Evolutionary conservation across 495 filamentous ascomycete genomes (phyloP).

Genomic region (Xylaria flabelliformis): DNA sequence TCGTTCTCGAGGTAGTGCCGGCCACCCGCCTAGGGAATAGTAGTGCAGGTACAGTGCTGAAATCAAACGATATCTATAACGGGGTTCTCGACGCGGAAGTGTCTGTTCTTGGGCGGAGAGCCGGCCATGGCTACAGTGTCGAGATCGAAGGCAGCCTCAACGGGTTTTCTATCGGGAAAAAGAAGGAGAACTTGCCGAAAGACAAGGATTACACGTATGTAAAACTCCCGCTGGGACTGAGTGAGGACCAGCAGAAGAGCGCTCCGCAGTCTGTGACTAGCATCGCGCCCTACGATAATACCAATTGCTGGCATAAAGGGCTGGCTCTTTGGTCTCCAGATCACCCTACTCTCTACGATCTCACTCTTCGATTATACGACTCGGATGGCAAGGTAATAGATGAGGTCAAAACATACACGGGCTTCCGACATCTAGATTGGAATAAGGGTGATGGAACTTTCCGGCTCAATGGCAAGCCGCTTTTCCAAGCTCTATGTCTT

Average conservation of each 20-base stretch:
- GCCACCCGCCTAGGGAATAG: constrained; percentile 44
- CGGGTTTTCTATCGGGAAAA: constrained; percentile 40
- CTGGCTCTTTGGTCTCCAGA: constrained; percentile 61
- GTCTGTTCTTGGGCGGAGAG: constrained; percentile 36
- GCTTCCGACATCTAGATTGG: constrained; percentile 63
- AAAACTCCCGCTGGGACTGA: constrained; percentile 53
- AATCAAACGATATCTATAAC: constrained; percentile 37
- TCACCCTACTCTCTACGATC: constrained; percentile 62
- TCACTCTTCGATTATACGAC: constrained; percentile 50
- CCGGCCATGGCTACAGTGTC: constrained; percentile 38
- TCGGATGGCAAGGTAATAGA: constrained; percentile 51
- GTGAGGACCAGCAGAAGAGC: constrained; percentile 42
- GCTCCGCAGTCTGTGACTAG: constrained; percentile 32
- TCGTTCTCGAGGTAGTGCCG: constrained; percentile 65
- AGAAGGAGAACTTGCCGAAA: constrained; percentile 36
- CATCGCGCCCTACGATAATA: constrained; percentile 30
- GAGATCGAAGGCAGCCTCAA: constrained; percentile 43
- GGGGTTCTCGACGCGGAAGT: constrained; percentile 39
- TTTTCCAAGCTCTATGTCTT: constrained; percentile 63
- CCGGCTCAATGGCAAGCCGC: constrained; percentile 63
- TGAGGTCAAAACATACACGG: constrained; percentile 60
- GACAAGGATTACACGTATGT: constrained; percentile 52
- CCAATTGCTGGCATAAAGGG: constrained; percentile 38
- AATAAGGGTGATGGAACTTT: constrained; percentile 57
- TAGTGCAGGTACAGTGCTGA: constrained; percentile 40